Conservation (phyloP, 2,329 filamentous ascomycete species). For the Talaromyces albobiverticillius region DNA sequence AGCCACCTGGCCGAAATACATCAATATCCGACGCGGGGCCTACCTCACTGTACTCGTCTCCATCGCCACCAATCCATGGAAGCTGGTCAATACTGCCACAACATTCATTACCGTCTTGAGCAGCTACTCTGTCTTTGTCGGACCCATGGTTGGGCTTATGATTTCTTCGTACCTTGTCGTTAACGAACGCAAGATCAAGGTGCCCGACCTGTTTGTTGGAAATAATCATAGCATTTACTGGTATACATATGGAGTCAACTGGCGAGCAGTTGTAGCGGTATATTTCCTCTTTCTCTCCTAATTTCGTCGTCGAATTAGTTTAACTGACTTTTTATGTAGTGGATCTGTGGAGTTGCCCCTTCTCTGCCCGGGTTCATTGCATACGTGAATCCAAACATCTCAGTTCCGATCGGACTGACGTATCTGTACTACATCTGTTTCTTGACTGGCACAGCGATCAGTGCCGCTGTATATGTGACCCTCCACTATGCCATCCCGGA, state of each 20-base stretch:
- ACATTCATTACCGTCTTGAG: constrained; percentile 22
- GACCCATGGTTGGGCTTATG: constrained; percentile 45
- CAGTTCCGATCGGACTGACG: constrained; percentile 36
- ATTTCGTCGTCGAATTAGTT: too few species aligned
- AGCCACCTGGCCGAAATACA: constrained; percentile 50
- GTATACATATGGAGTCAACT: constrained; percentile 24
- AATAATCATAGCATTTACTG: constrained; percentile 25
- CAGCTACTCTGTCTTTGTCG: constrained; percentile 45
- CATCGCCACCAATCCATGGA: constrained; percentile 24
- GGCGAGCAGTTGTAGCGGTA: constrained; percentile 24
- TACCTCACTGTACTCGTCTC: constrained; percentile 44
- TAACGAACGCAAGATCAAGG: constrained; percentile 37
- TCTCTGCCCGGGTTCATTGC: constrained; percentile 45
- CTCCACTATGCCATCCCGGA: constrained; percentile 16
- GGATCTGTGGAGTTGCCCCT: constrained; percentile 40
- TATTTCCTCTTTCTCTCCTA: constrained; percentile 23
- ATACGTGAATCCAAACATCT: constrained; percentile 34
- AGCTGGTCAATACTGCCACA: constrained; percentile 22
- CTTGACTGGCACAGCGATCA: constrained; percentile 19
- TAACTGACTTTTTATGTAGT: constrained; percentile 34
- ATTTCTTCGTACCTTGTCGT: constrained; percentile 47
- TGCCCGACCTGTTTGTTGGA: constrained; percentile 43
- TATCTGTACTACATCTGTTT: constrained; percentile 25
- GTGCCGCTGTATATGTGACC: constrained; percentile 18
- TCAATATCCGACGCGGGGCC: constrained; percentile 56